Evolutionary conservation across 148 eudicot genomes (phyloP).

Genomic region (Nepenthes gracilis): DNA sequence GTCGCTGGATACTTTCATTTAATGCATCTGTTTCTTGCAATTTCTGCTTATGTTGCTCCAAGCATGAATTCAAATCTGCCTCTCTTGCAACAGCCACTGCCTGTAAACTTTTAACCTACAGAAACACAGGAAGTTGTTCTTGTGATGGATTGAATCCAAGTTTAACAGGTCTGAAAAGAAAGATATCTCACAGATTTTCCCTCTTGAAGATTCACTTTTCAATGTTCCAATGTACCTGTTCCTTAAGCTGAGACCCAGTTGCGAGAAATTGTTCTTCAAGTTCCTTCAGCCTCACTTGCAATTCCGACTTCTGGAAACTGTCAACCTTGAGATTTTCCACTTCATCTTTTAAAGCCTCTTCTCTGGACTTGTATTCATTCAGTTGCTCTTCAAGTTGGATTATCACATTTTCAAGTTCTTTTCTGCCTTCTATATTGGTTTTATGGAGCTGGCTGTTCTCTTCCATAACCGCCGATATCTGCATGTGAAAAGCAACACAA

Average conservation of each 20-base stretch:
- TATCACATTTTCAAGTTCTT: conserved; percentile 34
- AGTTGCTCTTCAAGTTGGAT: conserved; percentile 47
- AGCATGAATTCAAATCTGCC: conserved; percentile 24
- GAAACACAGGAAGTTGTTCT: background rate
- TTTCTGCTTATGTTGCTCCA: conserved; percentile 25
- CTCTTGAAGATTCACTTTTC: background rate
- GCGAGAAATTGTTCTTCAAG: conserved; percentile 39
- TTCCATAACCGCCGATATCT: conserved; percentile 54
- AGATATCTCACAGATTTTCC: background rate
- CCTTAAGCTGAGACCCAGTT: conserved; percentile 37
- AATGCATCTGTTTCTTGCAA: conserved; percentile 16
- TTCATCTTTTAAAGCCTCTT: conserved; percentile 32
- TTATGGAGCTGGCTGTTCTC: conserved; percentile 43
- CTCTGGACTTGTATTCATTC: conserved; percentile 32
- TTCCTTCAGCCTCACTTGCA: conserved; percentile 38
- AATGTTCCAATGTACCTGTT: conserved; percentile 26
- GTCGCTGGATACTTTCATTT: conserved; percentile 17
- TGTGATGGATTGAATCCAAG: background rate
- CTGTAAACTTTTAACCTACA: conserved; percentile 20
- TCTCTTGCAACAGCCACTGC: conserved; percentile 25
- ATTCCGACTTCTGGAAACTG: conserved; percentile 29
- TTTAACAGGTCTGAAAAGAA: background rate
- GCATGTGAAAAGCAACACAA: conserved; percentile 4
- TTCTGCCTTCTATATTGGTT: conserved; percentile 22
- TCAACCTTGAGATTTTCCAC: conserved; percentile 32